These are phyloP conservation scores for Alternaria brassicicola DNA, from an alignment of 2,329 filamentous ascomycete genomes.

Conservation along the genomic window DNA sequence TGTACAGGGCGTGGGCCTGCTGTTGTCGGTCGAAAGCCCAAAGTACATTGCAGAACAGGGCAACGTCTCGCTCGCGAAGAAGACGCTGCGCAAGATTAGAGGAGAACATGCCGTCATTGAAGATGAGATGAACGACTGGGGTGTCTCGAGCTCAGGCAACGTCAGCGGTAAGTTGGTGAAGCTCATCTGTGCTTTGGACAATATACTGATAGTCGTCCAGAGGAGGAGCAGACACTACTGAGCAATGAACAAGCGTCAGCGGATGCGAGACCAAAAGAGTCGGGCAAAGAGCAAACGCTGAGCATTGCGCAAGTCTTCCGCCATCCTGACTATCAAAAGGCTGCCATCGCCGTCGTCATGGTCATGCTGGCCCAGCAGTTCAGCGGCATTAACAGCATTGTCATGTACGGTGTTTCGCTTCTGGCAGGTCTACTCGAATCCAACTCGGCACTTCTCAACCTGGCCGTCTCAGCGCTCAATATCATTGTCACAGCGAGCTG, in stretches of 20 bases:
- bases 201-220: slow-evolving; percentile 36
- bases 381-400: slow-evolving; percentile 90
- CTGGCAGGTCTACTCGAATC: slow-evolving; percentile 80
- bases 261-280: slow-evolving; percentile 30
- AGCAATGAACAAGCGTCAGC: slow-evolving; percentile 45
- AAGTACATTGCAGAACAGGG: slow-evolving; percentile 78
- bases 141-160: slow-evolving; percentile 36
- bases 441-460: slow-evolving; percentile 82
- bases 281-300: slow-evolving; percentile 45
- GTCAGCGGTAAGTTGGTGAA: slow-evolving; percentile 33
- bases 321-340: slow-evolving; percentile 74
- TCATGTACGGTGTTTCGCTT: slow-evolving; percentile 97
- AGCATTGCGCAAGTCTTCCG: slow-evolving; percentile 63
- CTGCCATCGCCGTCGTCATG: slow-evolving; percentile 86
- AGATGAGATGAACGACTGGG: slow-evolving; percentile 68
- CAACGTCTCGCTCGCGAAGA: slow-evolving; percentile 65
- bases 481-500: slow-evolving; percentile 80
- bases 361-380: slow-evolving; percentile 94
- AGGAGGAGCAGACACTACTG: slow-evolving; percentile 76
- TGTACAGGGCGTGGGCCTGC: slow-evolving; percentile 71
- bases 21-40: slow-evolving; percentile 80
- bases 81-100: slow-evolving; percentile 75
- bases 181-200: background rate
- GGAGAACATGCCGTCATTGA: slow-evolving; percentile 72
- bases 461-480: slow-evolving; percentile 85